Conservation (phyloP, 352 stramenopile genomes). For the Globisporangium polare region DNA sequence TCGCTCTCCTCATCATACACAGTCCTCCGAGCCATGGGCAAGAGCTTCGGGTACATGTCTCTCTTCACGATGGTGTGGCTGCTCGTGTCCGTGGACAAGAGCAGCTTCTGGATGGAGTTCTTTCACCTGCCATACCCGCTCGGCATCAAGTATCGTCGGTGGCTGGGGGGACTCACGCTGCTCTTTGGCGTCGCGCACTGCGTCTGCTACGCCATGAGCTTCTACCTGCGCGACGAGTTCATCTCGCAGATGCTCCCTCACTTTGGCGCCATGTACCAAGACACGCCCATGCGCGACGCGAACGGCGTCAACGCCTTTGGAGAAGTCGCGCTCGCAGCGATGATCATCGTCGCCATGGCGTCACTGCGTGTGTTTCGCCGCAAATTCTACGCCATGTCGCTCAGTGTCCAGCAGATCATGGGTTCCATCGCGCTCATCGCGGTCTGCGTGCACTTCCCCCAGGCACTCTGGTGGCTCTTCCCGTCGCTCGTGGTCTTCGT, state of each 20-base stretch:
- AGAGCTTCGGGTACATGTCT: slow-evolving; percentile 24
- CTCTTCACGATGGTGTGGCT: slow-evolving; percentile 27
- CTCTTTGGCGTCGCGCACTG: slow-evolving; percentile 15
- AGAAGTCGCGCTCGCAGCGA: slow-evolving; percentile 18
- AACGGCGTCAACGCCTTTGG: slow-evolving; percentile 22
- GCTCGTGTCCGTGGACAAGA: slow-evolving; percentile 15
- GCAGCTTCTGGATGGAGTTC: slow-evolving; percentile 24
- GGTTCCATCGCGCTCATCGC: slow-evolving; percentile 12
- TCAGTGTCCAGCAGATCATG: slow-evolving; percentile 14
- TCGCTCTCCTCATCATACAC: slow-evolving; percentile 10
- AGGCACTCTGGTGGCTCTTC: slow-evolving; percentile 24
- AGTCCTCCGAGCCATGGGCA: slow-evolving; percentile 17
- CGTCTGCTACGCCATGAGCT: slow-evolving; percentile 21
- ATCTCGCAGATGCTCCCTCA: slow-evolving; percentile 18
- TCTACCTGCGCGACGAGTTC: slow-evolving; percentile 15
- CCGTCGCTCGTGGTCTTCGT: slow-evolving; percentile 22
- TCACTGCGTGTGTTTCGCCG: slow-evolving; percentile 18
- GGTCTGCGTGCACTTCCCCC: slow-evolving; percentile 23
- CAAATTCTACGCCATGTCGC: slow-evolving; percentile 17
- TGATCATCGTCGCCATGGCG: slow-evolving; percentile 23
- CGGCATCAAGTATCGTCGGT: slow-evolving; percentile 23
- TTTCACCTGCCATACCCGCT: slow-evolving; percentile 19
- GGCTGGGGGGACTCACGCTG: slow-evolving; percentile 19
- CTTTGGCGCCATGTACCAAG: slow-evolving; percentile 20
- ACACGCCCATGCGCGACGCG: slow-evolving; percentile 10